A percentile compares a stretch with the other conserved stretches of the same genome.
Conservation (phyloP, 2,329 filamentous ascomycete species). For the Colletotrichum caudatum region DNA sequence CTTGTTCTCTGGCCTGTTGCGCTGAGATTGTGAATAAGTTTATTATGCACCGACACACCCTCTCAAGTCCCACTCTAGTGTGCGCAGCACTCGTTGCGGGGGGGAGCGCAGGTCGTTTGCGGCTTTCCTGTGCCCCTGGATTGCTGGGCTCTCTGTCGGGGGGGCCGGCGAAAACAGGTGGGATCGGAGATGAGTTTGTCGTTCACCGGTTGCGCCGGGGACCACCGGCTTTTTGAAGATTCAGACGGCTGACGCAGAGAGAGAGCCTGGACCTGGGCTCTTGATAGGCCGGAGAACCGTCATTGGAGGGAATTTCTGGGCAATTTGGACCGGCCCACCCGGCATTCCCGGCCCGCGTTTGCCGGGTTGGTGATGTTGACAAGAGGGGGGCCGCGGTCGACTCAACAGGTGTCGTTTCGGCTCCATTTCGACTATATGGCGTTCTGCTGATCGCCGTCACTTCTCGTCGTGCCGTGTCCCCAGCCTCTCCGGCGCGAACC, state of each 20-base stretch:
- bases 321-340: conserved; percentile 26
- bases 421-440: not conserved
- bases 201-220: conserved; percentile 39
- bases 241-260: conserved; percentile 11
- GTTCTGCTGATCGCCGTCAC: not conserved
- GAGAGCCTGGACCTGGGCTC: conserved; percentile 22
- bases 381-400: not conserved
- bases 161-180: conserved; percentile 29
- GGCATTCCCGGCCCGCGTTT: conserved; percentile 28
- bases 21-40: conserved; percentile 15
- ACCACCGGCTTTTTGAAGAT: conserved; percentile 31
- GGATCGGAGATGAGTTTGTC: conserved; percentile 12
- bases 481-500: not conserved
- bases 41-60: not conserved
- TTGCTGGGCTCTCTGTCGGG: conserved; percentile 3
- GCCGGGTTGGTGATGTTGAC: conserved; percentile 16
- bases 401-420: not conserved
- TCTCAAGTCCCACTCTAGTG: conserved; percentile 9
- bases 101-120: not conserved
- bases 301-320: conserved; percentile 36
- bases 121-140: not conserved
- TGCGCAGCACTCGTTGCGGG: not conserved
- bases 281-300: conserved; percentile 22
- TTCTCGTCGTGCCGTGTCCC: not conserved
- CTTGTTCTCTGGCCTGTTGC: conserved; percentile 5